Percentiles rank a stretch among this genome's conserved stretches.
phyloP scores from a whole-genome alignment of 2,329 filamentous ascomycete species.

The Diaporthe capsici region DNA sequence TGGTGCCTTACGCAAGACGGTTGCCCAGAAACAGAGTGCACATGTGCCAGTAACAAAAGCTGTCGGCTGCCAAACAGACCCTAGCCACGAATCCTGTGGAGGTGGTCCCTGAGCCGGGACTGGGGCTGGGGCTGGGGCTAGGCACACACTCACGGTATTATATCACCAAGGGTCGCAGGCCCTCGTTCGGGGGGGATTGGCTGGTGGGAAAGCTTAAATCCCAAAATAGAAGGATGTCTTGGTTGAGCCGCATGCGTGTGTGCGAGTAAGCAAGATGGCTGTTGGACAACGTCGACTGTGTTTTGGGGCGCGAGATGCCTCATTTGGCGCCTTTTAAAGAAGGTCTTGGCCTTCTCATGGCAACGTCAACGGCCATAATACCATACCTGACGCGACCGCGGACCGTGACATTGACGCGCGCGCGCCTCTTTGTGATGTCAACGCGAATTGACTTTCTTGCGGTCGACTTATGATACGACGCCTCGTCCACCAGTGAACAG shows the following conservation, averaged over 20 bases:
- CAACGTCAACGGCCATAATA: neutral
- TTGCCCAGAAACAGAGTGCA: neutral
- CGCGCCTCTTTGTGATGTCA: neutral
- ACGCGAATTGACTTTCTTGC: neutral
- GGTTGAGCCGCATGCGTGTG: conserved; percentile 33
- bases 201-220: conserved; percentile 31
- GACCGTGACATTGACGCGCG: neutral
- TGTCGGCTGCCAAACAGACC: neutral
- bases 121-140: neutral
- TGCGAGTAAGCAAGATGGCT: conserved; percentile 13
- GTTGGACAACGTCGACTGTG: conserved; percentile 18
- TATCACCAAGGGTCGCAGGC: conserved; percentile 1
- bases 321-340: neutral
- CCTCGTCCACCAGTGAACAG: neutral
- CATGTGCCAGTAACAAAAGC: neutral
- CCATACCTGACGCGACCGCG: too few relatives aligned
- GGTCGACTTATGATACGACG: neutral
- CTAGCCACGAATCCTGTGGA: neutral
- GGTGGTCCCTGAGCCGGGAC: neutral
- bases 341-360: neutral
- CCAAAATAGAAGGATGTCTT: conserved; percentile 32
- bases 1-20: neutral
- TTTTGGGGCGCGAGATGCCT: neutral
- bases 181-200: conserved; percentile 6
- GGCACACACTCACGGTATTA: neutral